Base-by-base conservation (phyloP, 2,329 filamentous ascomycete species). In the Fusarium sp. region DNA sequence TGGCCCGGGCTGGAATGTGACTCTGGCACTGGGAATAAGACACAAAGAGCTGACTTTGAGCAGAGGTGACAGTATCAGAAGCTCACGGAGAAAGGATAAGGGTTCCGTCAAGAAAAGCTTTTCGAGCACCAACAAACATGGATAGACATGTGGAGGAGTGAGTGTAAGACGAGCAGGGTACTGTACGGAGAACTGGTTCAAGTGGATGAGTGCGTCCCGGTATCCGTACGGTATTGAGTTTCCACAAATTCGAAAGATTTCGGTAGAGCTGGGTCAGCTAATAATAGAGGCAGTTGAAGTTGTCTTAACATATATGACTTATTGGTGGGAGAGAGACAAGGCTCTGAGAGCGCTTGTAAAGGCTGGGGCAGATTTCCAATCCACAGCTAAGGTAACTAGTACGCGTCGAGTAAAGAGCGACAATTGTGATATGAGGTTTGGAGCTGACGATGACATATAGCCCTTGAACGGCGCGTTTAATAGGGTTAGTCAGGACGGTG, bases 1-100 rank as follows among this genome's bases (percentile, higher is more conserved):
- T 73, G 67, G 65, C 56, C 66, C 63, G 71, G 64, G 63, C 69
- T 70, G 54, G 51, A 62, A 76, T 70, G 70, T 53, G 72, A 78
- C 74, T 66, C 66, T 69, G 56, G 61, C 42, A 62, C 54, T 70
- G 56, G 58, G 35, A 63, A 70, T 44, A 60, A 56, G 53, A 67
- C 51, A 61, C 50, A 62, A 57, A 53, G 45, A 51, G 42, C 42
- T 62, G 60, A 61, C 39, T 55, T 47, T 28, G 62, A 65, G 58
- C 18, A 51, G 53, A 73, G 47, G 38, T 54, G 60, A 57, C 53
- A 54, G 62, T 54, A 63, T 66, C 63, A 54, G 64, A 48, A 55
- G 50, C 62, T 69, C 57, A 53, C 42, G 50, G 50, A 63, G 55
- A 48, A 48, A 63, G 69, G 64, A 71, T 63, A 62, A 54, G 57